phyloP scores from a whole-genome alignment of 352 stramenopile genomes.

The Pythium dissimile region DNA sequence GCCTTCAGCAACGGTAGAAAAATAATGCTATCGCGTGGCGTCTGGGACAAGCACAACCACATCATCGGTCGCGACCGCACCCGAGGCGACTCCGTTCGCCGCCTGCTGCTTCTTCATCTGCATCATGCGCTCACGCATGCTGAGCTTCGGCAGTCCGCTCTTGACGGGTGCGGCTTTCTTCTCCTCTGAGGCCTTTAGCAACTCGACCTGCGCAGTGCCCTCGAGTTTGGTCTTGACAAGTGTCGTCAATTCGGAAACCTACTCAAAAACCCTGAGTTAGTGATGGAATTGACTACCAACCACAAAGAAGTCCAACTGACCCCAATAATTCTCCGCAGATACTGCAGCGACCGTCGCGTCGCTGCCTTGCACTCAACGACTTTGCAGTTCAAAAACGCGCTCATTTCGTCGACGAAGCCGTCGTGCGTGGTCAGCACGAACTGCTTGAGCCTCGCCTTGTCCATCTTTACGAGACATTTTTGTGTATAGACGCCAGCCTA shows the following conservation, averaged over 20 bases:
- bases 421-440: slow-evolving; percentile 41
- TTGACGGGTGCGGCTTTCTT: slow-evolving; percentile 23
- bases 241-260: slow-evolving; percentile 51
- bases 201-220: slow-evolving; percentile 47
- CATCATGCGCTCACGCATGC: slow-evolving; percentile 27
- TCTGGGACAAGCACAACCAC: slow-evolving; percentile 15
- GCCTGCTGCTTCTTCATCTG: slow-evolving; percentile 29
- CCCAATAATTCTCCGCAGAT: slow-evolving; percentile 41
- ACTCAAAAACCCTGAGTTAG: background rate
- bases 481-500: slow-evolving; percentile 36
- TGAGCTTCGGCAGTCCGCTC: slow-evolving; percentile 22
- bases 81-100: background rate
- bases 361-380: slow-evolving; percentile 67
- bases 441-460: slow-evolving; percentile 29
- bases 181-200: slow-evolving; percentile 56
- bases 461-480: slow-evolving; percentile 52
- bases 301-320: slow-evolving; percentile 19
- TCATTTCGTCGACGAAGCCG: slow-evolving; percentile 55
- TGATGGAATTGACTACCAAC: background rate
- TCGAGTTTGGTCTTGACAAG: slow-evolving; percentile 58
- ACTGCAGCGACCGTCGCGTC: slow-evolving; percentile 47
- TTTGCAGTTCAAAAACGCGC: slow-evolving; percentile 57
- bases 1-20: background rate
- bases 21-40: slow-evolving; percentile 13
- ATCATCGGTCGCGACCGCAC: background rate